Evolutionary conservation across 2,329 filamentous ascomycete species (phyloP).

Genomic region (Epichloe aotearoae): DNA sequence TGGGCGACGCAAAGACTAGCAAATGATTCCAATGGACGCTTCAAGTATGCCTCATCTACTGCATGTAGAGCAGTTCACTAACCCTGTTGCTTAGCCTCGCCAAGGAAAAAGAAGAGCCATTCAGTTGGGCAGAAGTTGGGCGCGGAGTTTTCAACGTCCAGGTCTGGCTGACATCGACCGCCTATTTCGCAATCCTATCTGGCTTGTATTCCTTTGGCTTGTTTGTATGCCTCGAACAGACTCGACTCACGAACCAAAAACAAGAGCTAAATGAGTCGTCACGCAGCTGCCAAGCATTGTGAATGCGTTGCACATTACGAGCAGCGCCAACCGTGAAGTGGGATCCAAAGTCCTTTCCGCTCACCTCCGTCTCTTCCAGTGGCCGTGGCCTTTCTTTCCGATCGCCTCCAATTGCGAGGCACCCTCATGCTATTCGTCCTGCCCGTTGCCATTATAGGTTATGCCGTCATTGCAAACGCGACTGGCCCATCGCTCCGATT

Average conservation of each 20-base stretch:
- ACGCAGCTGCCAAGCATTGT: constrained; percentile 49
- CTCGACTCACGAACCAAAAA: no score
- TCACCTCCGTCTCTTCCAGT: no score
- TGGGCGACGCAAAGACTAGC: constrained; percentile 33
- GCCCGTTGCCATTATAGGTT: no score
- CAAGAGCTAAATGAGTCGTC: constrained; percentile 1
- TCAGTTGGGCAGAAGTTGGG: constrained; percentile 47
- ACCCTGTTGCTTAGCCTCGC: constrained; percentile 7
- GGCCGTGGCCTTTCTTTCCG: no score
- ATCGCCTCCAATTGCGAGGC: no score
- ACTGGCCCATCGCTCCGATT: constrained; percentile 40
- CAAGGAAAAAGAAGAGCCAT: constrained; percentile 28
- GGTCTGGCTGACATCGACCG: constrained; percentile 48
- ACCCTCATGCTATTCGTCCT: no score
- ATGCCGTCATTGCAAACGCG: constrained; percentile 48
- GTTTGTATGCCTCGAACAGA: constrained; percentile 31
- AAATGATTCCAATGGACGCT: constrained; percentile 21
- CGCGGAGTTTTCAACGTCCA: constrained; percentile 48
- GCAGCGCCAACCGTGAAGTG: constrained; percentile 29
- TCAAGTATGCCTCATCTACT: constrained; percentile 14
- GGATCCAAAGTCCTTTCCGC: no score
- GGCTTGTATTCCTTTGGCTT: constrained; percentile 51
- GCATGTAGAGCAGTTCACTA: background rate
- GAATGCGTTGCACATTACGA: constrained; percentile 38
- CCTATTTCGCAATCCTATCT: constrained; percentile 46